Base-by-base conservation (phyloP, 768 basidiomycete genomes). In the Guyanaporus albipodus region DNA sequence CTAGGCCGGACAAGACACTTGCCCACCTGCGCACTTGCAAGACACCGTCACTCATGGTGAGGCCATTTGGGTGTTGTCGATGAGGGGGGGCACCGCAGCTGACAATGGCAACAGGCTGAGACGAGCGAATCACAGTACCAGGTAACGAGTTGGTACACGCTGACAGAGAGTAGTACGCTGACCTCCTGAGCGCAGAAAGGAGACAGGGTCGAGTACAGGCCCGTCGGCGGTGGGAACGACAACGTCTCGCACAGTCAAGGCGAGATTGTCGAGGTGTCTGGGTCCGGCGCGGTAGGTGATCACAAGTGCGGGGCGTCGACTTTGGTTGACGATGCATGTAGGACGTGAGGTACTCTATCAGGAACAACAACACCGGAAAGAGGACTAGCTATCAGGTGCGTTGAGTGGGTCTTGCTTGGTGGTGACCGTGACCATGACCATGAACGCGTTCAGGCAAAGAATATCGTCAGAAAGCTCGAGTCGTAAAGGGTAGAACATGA, bases 341-440 rank as follows among this genome's bases (percentile, higher is more conserved):
- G 71, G 61, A 66, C 0, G 22, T 49, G 3, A 59, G 61, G 44
- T 73, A 67, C 49, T 56, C 62, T 4, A 74, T 74, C 61, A 69
- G 62, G 59, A 75, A 74, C 37, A 63, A 68, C 39, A 70, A 71
- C n/a, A 75, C 71, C 5, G 64, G 67, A 6, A 75, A 74, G 59
- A 57, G 38, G 8, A 73, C 71, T 1, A 62, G 34, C 21, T 71
- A 75, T 44, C 64, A 63, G 60, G 73, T 68, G 28, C 42, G 57
- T 36, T 3, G 11, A 14, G 8, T 17, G 18, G 2, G 2, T 6
- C 40, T 10, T 23, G 4, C 2, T 26, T n/a, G 15, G 4, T 4
- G 26, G 28, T n/a, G n/a, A n/a, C n/a, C n/a, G n/a, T n/a, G n/a
- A n/a, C n/a, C n/a, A n/a, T n/a, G n/a, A n/a, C n/a, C n/a, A n/a